Evolutionary conservation across 192 early-diverging fungal species (phyloP), one percentile per base, ranked within the genome.

Genomic region (Coemansia sp.): DNA sequence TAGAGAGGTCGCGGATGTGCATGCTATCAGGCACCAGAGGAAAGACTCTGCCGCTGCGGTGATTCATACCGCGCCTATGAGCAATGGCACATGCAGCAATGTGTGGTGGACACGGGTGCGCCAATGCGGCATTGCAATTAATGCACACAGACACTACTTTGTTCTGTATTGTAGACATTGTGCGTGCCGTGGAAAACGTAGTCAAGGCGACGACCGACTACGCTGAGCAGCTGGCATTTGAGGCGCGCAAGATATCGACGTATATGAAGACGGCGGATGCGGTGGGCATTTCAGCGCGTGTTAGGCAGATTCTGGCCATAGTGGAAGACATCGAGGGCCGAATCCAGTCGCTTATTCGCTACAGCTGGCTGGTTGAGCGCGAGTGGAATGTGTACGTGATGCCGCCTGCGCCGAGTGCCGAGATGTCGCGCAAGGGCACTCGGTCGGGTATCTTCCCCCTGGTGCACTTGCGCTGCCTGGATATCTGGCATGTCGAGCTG

Each of bases 301-400:
- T 70, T 20, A 41, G 35, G 14, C 78, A 81, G 70, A 61, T 81
- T 25, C 48, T 72, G 35, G 63, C 42, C 20, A 21, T 65, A 43
- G 37, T 81, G 2, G 73, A 76, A 52, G 66, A 38, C 52, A 70
- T 81, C 12, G 78, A 81, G 66, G n/a, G 42, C 34, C 61, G 59
- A n/a, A 48, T 81, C 14, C 73, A 81, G 73, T 47, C 56, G n/a
- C 60, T 81, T 10, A 72, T 81, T 18, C 73, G 78, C 39, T 81
- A 81, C 48, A 66, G 69, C 16, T 81, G 78, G 78, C n/a, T 63
- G 16, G 36, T 81, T 18, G 69, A 81, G 64, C 69, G 66, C 64
- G 78, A 75, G 48, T 81, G 78, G 78, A 64, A 42, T 21, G 42
- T 12, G 37, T 75, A 81, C 37, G 78, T 81, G 31, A 42, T 28